These are phyloP conservation scores for Cryphonectria naterciae DNA, from an alignment of 2,329 filamentous ascomycete genomes.

Conservation along the genomic window DNA sequence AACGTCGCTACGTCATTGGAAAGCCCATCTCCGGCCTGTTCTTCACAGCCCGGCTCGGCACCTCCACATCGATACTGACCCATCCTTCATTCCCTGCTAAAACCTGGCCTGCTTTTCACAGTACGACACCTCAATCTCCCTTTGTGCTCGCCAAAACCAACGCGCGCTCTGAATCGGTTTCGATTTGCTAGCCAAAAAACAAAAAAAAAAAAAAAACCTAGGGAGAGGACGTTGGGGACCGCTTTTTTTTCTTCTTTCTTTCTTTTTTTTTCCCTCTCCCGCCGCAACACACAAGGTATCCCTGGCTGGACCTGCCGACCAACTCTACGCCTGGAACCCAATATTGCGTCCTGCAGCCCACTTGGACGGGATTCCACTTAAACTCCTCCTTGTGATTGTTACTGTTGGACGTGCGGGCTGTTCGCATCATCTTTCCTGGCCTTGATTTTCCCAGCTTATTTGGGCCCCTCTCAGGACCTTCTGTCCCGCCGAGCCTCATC, in stretches of 20 bases:
- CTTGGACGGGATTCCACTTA: not conserved
- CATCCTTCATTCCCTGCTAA: conserved; percentile 2
- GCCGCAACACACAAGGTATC: conserved; percentile 4
- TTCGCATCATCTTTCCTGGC: not conserved
- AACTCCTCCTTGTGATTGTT: not conserved
- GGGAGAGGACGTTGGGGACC: not conserved
- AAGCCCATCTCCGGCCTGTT: conserved; percentile 10
- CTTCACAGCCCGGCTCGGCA: conserved; percentile 3
- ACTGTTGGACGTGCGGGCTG: not conserved
- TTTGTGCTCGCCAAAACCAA: not conserved
- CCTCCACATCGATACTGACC: not conserved
- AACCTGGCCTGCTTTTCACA: not conserved
- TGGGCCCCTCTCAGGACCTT: not conserved
- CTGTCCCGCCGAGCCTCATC: not conserved
- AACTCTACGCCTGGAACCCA: not conserved
- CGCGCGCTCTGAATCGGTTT: not conserved
- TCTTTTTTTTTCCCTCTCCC: not conserved
- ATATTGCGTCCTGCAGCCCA: not conserved
- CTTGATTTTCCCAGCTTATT: not conserved
- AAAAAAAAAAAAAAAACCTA: not conserved
- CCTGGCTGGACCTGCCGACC: not conserved
- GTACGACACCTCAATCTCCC: not conserved
- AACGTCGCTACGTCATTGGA: conserved; percentile 18
- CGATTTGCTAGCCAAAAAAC: not conserved
- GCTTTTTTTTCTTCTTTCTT: not conserved